A percentile compares a stretch with the other conserved stretches of the same genome.
These are phyloP conservation scores for Xylariaceae sp. DNA, from an alignment of 2,329 filamentous ascomycete genomes.

Conservation along the genomic window DNA sequence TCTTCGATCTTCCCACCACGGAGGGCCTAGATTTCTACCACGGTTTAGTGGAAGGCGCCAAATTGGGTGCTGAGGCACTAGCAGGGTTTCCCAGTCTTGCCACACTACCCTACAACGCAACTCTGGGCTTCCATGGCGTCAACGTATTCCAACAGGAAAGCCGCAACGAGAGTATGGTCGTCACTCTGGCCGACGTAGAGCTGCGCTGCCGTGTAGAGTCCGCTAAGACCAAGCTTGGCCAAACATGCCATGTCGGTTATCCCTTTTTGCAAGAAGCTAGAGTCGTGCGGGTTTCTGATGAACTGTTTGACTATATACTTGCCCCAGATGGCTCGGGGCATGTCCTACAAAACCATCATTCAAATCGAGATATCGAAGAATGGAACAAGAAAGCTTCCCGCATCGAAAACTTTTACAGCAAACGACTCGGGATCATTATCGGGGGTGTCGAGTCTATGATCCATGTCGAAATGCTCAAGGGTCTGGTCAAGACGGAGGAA, in stretches of 20 bases:
- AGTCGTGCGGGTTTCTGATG: slow-evolving; percentile 83
- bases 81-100: slow-evolving; percentile 91
- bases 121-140: slow-evolving; percentile 81
- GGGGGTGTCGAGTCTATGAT: slow-evolving; percentile 84
- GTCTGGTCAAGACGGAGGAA: slow-evolving; percentile 82
- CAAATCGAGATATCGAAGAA: slow-evolving; percentile 70
- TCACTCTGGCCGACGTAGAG: slow-evolving; percentile 76
- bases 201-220: slow-evolving; percentile 63
- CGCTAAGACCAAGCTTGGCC: slow-evolving; percentile 76
- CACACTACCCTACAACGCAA: slow-evolving; percentile 77
- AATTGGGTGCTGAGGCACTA: slow-evolving; percentile 76
- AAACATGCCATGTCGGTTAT: slow-evolving; percentile 86
- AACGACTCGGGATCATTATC: slow-evolving; percentile 82
- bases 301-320: slow-evolving; percentile 83
- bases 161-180: slow-evolving; percentile 91
- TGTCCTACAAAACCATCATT: slow-evolving; percentile 66
- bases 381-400: slow-evolving; percentile 80
- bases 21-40: slow-evolving; percentile 83
- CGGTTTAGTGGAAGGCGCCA: slow-evolving; percentile 78
- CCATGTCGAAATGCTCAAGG: slow-evolving; percentile 90
- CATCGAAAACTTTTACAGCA: slow-evolving; percentile 85
- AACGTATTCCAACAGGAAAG: slow-evolving; percentile 95
- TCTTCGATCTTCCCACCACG: slow-evolving; percentile 89
- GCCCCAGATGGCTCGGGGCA: slow-evolving; percentile 59
- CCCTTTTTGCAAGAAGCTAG: slow-evolving; percentile 94